These are phyloP conservation scores for Capsicum baccatum DNA, from an alignment of 257 asterid species.

Conservation along the genomic window DNA sequence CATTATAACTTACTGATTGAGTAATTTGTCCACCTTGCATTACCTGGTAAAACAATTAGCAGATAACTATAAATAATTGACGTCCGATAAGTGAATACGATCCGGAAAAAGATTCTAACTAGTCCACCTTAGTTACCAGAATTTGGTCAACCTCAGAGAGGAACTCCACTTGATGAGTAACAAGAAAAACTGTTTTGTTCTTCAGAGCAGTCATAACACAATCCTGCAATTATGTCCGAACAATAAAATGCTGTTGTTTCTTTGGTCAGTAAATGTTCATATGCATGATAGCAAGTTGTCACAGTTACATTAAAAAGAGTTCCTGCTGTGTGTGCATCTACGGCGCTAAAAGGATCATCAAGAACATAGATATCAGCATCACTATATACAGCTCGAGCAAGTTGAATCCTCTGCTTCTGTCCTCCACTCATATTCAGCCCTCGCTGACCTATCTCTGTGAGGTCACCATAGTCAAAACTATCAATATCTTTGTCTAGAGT, in stretches of 20 bases:
- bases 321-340: constrained; percentile 86
- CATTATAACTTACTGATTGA: constrained; percentile 66
- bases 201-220: constrained; percentile 72
- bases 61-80: background rate
- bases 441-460: constrained; percentile 84
- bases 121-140: constrained; percentile 51
- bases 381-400: constrained; percentile 79
- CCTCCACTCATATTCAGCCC: constrained; percentile 90
- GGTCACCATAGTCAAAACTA: constrained; percentile 68
- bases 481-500: constrained; percentile 78
- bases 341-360: constrained; percentile 91
- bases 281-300: background rate
- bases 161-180: constrained; percentile 87
- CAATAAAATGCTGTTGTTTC: background rate
- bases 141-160: constrained; percentile 61
- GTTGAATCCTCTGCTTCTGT: constrained; percentile 84
- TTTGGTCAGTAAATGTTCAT: background rate
- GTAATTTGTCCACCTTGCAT: constrained; percentile 59
- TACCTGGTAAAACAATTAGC: constrained; percentile 49
- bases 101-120: background rate
- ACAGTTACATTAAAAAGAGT: constrained; percentile 61
- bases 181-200: constrained; percentile 72
- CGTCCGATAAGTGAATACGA: background rate
- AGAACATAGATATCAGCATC: constrained; percentile 77
- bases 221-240: constrained; percentile 50